Percentiles rank a stretch among this genome's conserved stretches.
Evolutionary conservation across 495 filamentous ascomycete species (phyloP).

Genomic region (Aspergillus avenaceus): DNA sequence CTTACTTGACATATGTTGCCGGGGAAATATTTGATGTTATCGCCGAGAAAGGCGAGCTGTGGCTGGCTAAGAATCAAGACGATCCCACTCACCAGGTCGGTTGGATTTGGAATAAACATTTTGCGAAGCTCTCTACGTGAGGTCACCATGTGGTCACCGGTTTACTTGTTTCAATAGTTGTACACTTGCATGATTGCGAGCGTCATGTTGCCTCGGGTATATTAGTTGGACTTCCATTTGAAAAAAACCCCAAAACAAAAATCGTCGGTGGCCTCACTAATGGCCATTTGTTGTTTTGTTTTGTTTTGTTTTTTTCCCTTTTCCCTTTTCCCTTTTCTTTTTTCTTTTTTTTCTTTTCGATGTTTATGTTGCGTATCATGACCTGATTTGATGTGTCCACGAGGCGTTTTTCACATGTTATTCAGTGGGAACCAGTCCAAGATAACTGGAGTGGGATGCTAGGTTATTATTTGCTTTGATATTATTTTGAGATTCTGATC

Average conservation of each 20-base stretch:
- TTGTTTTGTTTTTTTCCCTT: background rate
- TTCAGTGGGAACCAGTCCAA: background rate
- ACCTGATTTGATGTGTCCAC: background rate
- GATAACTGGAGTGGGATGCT: background rate
- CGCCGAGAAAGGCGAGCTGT: slow-evolving; percentile 93
- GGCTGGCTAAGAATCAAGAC: slow-evolving; percentile 96
- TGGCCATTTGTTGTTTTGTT: background rate
- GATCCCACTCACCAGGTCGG: slow-evolving; percentile 73
- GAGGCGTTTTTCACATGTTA: background rate
- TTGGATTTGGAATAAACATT: slow-evolving; percentile 99
- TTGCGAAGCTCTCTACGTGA: slow-evolving; percentile 64
- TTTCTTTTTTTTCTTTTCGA: background rate
- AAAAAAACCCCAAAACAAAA: background rate
- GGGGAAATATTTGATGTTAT: slow-evolving; percentile 93
- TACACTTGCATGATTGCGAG: slow-evolving; percentile 1
- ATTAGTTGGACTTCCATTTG: background rate
- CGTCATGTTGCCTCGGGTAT: background rate
- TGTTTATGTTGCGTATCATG: background rate
- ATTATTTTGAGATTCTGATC: background rate
- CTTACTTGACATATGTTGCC: slow-evolving; percentile 90
- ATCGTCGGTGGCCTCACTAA: background rate
- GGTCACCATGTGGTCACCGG: background rate
- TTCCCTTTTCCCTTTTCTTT: background rate
- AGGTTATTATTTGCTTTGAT: background rate
- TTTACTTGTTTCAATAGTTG: slow-evolving; percentile 7